These are phyloP conservation scores for Xylariaceae sp. DNA, from an alignment of 2,329 filamentous ascomycete genomes.

Conservation along the genomic window DNA sequence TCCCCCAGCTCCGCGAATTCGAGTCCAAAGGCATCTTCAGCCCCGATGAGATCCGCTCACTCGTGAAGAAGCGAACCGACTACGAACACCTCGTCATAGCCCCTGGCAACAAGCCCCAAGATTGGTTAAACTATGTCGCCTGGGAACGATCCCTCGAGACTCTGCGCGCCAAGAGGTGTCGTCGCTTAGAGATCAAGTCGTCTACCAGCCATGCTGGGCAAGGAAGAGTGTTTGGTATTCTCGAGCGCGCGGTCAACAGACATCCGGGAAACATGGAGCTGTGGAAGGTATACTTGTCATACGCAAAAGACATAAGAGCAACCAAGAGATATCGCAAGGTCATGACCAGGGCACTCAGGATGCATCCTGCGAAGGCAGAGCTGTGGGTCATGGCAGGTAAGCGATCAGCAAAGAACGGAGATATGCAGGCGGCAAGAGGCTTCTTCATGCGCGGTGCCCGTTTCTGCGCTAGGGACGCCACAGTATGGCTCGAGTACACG, in stretches of 20 bases:
- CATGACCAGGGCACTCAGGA: slow-evolving; percentile 67
- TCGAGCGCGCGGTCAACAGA: slow-evolving; percentile 79
- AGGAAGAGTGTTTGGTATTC: slow-evolving; percentile 80
- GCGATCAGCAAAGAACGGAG: slow-evolving; percentile 71
- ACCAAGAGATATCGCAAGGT: slow-evolving; percentile 62
- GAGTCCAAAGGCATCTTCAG: slow-evolving; percentile 89
- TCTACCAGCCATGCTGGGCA: slow-evolving; percentile 69
- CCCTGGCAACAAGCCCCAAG: slow-evolving; percentile 68
- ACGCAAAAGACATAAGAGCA: slow-evolving; percentile 65
- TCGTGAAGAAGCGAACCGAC: slow-evolving; percentile 85
- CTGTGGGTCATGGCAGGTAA: slow-evolving; percentile 86
- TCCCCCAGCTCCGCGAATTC: slow-evolving; percentile 88
- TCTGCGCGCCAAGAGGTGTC: slow-evolving; percentile 77
- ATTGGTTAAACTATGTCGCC: slow-evolving; percentile 79
- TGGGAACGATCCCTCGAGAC: slow-evolving; percentile 69
- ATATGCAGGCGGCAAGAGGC: slow-evolving; percentile 80
- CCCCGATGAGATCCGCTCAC: slow-evolving; percentile 82
- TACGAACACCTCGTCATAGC: slow-evolving; percentile 90
- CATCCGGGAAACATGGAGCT: slow-evolving; percentile 77
- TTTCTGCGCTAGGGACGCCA: slow-evolving; percentile 74
- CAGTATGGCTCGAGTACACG: slow-evolving; percentile 85
- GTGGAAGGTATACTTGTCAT: slow-evolving; percentile 89
- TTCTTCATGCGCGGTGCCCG: slow-evolving; percentile 86
- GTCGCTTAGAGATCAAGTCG: slow-evolving; percentile 70
- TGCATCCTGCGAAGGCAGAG: slow-evolving; percentile 79